Evolutionary conservation across 345 rosid species (phyloP).

Genomic region (Dipteronia dyeriana): DNA sequence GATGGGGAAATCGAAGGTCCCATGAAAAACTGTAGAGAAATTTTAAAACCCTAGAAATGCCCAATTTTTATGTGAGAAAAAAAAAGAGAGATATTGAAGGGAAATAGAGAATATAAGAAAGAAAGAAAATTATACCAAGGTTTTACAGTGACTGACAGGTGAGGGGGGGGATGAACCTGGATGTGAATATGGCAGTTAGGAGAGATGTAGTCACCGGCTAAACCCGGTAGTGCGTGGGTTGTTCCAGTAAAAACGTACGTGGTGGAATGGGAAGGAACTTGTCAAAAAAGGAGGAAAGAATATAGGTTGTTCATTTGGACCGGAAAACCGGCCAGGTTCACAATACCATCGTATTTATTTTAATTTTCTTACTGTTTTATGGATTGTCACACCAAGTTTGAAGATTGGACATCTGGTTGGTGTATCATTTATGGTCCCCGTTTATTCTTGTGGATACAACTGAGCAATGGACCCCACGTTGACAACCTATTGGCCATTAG

Average conservation of each 20-base stretch:
- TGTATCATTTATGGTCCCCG: not conserved
- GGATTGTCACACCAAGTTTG: not conserved
- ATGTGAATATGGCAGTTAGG: constrained; percentile 12
- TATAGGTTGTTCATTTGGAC: constrained; percentile 19
- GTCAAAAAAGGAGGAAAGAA: not conserved
- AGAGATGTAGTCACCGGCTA: constrained; percentile 18
- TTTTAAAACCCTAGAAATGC: constrained; percentile 11
- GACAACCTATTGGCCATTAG: not conserved
- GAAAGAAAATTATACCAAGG: not conserved
- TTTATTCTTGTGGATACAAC: not conserved
- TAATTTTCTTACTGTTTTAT: not conserved
- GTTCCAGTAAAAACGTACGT: not conserved
- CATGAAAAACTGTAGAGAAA: constrained; percentile 17
- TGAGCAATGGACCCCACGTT: not conserved
- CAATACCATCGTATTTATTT: not conserved
- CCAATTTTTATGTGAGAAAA: not conserved
- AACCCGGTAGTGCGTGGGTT: constrained; percentile 13
- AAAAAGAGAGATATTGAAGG: not conserved
- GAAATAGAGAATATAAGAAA: not conserved
- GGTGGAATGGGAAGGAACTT: not conserved
- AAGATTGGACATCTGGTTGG: not conserved
- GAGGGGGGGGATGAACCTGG: constrained; percentile 36
- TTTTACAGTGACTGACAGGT: constrained; percentile 14
- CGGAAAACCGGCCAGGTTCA: constrained; percentile 28
- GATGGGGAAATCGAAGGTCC: constrained; percentile 25